phyloP scores from a whole-genome alignment of 306 rosid genomes.

The Vigna nakashimae region DNA sequence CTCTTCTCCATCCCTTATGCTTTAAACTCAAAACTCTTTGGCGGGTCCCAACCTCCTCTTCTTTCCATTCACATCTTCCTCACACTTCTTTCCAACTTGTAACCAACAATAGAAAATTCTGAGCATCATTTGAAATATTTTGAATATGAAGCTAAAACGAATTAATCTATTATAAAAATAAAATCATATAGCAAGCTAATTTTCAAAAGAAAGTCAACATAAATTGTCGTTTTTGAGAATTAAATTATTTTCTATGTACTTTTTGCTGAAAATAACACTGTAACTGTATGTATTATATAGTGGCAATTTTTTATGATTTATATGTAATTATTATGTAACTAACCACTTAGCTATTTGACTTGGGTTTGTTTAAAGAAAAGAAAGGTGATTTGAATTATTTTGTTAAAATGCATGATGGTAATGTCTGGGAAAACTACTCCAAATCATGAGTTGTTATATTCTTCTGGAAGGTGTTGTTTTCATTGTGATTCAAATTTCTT shows the following conservation, averaged over 20 bases:
- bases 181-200: neutral
- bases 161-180: neutral
- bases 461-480: conserved; percentile 26
- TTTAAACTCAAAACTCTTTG: conserved; percentile 56
- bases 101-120: no score
- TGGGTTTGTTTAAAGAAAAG: conserved; percentile 2
- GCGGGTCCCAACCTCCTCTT: conserved; percentile 57
- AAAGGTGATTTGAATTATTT: conserved; percentile 30
- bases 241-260: neutral
- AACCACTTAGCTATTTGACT: conserved; percentile 29
- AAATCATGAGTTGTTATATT: conserved; percentile 12
- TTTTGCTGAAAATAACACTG: neutral
- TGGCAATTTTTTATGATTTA: conserved; percentile 9
- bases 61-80: neutral
- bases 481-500: conserved; percentile 7
- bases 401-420: conserved; percentile 31
- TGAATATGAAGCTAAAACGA: neutral
- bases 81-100: neutral
- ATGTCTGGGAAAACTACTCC: conserved; percentile 4
- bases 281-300: neutral
- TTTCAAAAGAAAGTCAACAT: neutral
- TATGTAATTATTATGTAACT: conserved; percentile 11
- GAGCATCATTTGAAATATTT: neutral
- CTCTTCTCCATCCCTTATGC: conserved; percentile 39
- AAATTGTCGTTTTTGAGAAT: neutral